phyloP scores from a whole-genome alignment of 1,284 basidiomycete genomes.

The Ceratobasidium sp. region DNA sequence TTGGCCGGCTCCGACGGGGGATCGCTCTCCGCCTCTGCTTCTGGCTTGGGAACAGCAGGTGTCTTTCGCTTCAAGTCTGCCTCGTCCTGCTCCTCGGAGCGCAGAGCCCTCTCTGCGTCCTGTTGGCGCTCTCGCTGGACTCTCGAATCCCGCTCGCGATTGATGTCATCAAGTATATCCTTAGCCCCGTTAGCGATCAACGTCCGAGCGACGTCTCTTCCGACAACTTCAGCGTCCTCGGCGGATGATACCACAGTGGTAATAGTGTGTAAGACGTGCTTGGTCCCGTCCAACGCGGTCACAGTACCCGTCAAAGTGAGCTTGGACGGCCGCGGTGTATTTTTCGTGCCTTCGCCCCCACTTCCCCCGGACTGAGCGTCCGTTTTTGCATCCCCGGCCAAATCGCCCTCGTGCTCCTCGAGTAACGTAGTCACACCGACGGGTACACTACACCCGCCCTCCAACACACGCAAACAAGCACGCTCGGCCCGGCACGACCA shows the following conservation, averaged over 20 bases:
- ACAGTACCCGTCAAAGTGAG: slow-evolving; percentile 82
- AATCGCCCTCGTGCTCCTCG: slow-evolving; percentile 47
- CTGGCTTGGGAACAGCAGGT: not conserved
- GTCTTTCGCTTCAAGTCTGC: slow-evolving; percentile 26
- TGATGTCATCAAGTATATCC: slow-evolving; percentile 85
- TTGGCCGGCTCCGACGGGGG: not conserved
- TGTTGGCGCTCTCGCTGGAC: slow-evolving; percentile 42
- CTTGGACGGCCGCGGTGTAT: slow-evolving; percentile 53
- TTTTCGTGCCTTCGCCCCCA: slow-evolving; percentile 52
- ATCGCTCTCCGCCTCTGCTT: not conserved
- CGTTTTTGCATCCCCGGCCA: slow-evolving; percentile 5
- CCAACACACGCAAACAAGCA: slow-evolving; percentile 86
- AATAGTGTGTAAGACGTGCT: slow-evolving; percentile 75
- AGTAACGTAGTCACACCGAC: slow-evolving; percentile 80
- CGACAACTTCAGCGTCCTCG: slow-evolving; percentile 77
- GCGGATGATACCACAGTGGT: slow-evolving; percentile 63
- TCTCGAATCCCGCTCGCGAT: slow-evolving; percentile 70
- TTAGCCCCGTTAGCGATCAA: slow-evolving; percentile 79
- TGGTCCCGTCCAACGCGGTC: slow-evolving; percentile 78
- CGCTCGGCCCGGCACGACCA: slow-evolving; percentile 88
- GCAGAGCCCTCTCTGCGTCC: slow-evolving; percentile 34
- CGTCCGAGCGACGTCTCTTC: slow-evolving; percentile 72
- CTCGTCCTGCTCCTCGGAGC: slow-evolving; percentile 2
- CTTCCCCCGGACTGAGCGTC: too few relatives aligned
- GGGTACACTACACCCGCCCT: slow-evolving; percentile 97